Conservation (phyloP, 2,329 filamentous ascomycete genomes). For the Phyllosticta citriasiana region DNA sequence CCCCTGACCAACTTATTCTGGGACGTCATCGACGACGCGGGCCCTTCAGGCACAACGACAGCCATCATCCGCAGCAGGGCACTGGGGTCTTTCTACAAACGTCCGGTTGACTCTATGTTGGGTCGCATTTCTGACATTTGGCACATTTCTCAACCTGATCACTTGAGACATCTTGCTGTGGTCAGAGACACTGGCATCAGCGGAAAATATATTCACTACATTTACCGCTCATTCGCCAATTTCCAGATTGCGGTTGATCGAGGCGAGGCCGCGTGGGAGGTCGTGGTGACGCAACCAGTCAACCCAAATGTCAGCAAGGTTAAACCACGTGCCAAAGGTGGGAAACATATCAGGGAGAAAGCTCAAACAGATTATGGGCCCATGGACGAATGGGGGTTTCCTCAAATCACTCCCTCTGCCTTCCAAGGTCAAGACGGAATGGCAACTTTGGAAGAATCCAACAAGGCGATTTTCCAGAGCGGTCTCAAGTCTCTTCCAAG, state of each 20-base stretch:
- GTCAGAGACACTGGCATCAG: slow-evolving; percentile 44
- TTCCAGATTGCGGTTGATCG: slow-evolving; percentile 44
- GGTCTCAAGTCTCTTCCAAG: slow-evolving; percentile 1
- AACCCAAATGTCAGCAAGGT: slow-evolving; percentile 19
- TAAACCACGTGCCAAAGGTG: slow-evolving; percentile 12
- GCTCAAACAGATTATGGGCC: slow-evolving; percentile 16
- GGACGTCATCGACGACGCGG: slow-evolving; percentile 37
- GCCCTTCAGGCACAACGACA: slow-evolving; percentile 41
- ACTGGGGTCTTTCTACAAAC: slow-evolving; percentile 43
- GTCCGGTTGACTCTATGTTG: slow-evolving; percentile 45
- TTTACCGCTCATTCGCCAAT: slow-evolving; percentile 44
- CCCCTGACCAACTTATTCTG: slow-evolving; percentile 43
- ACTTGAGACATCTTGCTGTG: slow-evolving; percentile 47
- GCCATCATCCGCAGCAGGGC: slow-evolving; percentile 27
- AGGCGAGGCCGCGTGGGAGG: slow-evolving; percentile 43
- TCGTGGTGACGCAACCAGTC: slow-evolving; percentile 26
- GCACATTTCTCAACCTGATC: slow-evolving; percentile 47
- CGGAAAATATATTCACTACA: slow-evolving; percentile 36
- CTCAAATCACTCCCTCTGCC: slow-evolving; percentile 20
- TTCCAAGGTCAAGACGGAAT: slow-evolving; percentile 33
- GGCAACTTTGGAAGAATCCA: slow-evolving; percentile 25
- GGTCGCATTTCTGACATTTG: slow-evolving; percentile 45
- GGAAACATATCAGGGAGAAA: slow-evolving; percentile 6
- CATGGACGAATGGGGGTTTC: slow-evolving; percentile 41
- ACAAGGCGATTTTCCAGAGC: background rate